A percentile compares a stretch with the other conserved stretches of the same genome.
These are phyloP conservation scores for Tuber magnatum DNA, from an alignment of 495 filamentous ascomycete genomes.

Conservation along the genomic window DNA sequence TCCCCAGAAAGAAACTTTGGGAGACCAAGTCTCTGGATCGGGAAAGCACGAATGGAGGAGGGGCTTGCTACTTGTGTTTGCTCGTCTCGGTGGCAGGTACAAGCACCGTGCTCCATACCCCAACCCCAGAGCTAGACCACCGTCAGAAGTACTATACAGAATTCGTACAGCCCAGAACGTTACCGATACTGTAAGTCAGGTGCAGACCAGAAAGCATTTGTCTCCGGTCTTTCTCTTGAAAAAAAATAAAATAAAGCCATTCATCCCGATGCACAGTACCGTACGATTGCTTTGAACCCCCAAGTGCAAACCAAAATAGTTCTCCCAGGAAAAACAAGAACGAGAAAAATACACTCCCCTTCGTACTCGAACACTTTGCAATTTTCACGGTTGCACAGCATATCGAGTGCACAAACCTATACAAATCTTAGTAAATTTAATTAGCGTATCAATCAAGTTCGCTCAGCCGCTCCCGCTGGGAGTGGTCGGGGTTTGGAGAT, in stretches of 20 bases:
- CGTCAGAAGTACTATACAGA: neutral
- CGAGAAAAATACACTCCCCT: neutral
- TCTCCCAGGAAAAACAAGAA: neutral
- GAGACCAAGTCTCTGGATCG: neutral
- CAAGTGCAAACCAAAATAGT: neutral
- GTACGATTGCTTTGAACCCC: neutral
- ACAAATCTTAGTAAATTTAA: neutral
- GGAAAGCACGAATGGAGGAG: neutral
- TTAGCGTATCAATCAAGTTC: neutral
- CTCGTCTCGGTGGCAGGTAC: neutral
- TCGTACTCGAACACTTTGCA: neutral
- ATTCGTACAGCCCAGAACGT: too few species aligned
- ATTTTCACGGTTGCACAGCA: neutral
- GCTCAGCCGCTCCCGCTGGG: neutral
- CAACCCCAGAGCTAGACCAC: neutral
- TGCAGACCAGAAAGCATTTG: neutral
- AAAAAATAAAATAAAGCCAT: neutral
- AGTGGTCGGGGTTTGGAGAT: neutral
- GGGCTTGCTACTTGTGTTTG: neutral
- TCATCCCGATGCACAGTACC: neutral
- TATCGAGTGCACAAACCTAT: neutral
- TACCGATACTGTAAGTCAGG: neutral
- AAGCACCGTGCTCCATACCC: neutral
- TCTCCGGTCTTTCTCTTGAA: neutral
- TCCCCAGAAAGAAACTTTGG: neutral